Percentiles rank a stretch among this genome's conserved stretches.
These are phyloP conservation scores for Codiaeum variegatum DNA, from an alignment of 441 rosid species.

Conservation along the genomic window DNA sequence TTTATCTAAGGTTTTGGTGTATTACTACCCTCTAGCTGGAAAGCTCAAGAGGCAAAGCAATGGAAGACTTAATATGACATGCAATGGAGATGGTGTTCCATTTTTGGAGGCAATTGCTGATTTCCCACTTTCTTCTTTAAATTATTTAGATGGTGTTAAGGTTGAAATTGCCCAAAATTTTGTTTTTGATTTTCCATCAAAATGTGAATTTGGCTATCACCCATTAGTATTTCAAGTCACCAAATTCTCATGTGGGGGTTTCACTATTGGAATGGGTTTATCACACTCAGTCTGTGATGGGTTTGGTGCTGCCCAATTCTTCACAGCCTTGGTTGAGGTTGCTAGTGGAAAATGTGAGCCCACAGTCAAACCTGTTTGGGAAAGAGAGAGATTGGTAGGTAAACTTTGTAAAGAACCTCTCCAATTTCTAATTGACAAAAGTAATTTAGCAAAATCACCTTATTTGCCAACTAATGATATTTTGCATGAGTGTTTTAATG, in stretches of 20 bases:
- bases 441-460: conserved; percentile 42
- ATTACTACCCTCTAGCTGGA: conserved; percentile 41
- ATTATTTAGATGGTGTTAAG: conserved; percentile 39
- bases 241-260: conserved; percentile 50
- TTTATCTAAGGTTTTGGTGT: conserved; percentile 32
- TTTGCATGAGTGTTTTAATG: conserved; percentile 32
- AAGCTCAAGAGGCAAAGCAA: conserved; percentile 33
- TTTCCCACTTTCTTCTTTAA: conserved; percentile 26
- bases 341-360: conserved; percentile 45
- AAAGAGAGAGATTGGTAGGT: conserved; percentile 33
- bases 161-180: conserved; percentile 30
- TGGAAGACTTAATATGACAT: conserved; percentile 30
- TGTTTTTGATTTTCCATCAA: conserved; percentile 29
- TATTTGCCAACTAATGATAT: conserved; percentile 37
- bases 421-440: background rate
- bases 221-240: conserved; percentile 49
- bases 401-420: conserved; percentile 14
- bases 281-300: conserved; percentile 60
- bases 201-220: conserved; percentile 28
- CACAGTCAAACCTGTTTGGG: conserved; percentile 49
- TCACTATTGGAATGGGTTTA: conserved; percentile 50
- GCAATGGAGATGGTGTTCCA: conserved; percentile 38
- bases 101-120: conserved; percentile 31
- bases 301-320: conserved; percentile 55
- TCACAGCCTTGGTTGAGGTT: conserved; percentile 41